phyloP scores from a whole-genome alignment of 2,329 filamentous ascomycete genomes.

The Arthrobotrys entomopaga region DNA sequence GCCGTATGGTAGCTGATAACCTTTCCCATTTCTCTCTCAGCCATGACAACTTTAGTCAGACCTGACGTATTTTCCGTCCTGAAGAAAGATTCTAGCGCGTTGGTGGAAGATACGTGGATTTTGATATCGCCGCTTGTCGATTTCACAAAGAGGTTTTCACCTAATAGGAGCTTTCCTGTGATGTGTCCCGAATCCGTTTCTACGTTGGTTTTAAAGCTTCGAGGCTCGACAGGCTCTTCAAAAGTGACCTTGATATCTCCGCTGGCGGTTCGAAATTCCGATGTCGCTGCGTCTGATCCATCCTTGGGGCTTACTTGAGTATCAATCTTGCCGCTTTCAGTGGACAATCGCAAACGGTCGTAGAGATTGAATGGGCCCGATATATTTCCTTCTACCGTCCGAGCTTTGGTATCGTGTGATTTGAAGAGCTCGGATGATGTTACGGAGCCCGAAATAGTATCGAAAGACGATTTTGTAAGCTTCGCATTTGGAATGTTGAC shows the following conservation, averaged over 20 bases:
- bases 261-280: slow-evolving; percentile 18
- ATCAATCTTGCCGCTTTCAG: slow-evolving; percentile 27
- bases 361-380: slow-evolving; percentile 27
- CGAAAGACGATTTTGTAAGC: slow-evolving; percentile 15
- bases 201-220: slow-evolving; percentile 19
- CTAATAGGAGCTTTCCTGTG: slow-evolving; percentile 20
- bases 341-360: slow-evolving; percentile 29
- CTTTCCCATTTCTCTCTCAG: background rate
- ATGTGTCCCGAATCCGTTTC: slow-evolving; percentile 23
- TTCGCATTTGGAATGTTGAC: slow-evolving; percentile 20
- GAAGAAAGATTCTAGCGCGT: slow-evolving; percentile 17
- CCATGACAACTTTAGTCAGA: slow-evolving; percentile 19
- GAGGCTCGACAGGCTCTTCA: background rate
- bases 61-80: slow-evolving; percentile 36
- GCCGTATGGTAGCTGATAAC: slow-evolving; percentile 34
- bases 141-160: slow-evolving; percentile 29
- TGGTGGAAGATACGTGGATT: slow-evolving; percentile 19
- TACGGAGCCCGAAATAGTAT: slow-evolving; percentile 16
- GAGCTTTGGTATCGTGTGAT: slow-evolving; percentile 21
- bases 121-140: slow-evolving; percentile 38
- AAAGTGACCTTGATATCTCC: slow-evolving; percentile 31
- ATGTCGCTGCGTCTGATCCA: slow-evolving; percentile 21
- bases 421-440: slow-evolving; percentile 12
- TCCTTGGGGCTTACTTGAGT: slow-evolving; percentile 18
- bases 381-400: slow-evolving; percentile 25